Evolutionary conservation across 2,329 filamentous ascomycete genomes (phyloP).

Genomic region (Phaeomoniella chlamydospora): DNA sequence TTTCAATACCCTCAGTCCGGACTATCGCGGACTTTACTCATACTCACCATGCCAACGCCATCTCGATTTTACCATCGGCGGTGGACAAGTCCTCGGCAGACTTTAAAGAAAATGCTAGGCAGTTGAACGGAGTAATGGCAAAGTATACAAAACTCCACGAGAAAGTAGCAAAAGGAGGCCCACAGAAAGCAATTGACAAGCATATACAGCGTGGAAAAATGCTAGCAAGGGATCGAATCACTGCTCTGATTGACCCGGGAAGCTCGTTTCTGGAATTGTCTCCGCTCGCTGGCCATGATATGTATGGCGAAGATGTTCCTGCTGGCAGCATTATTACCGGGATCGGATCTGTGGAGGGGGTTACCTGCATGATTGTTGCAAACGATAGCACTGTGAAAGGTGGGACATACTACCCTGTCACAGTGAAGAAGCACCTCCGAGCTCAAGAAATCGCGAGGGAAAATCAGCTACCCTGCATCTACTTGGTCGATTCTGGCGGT

Average conservation of each 20-base stretch:
- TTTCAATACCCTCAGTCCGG: too few relatives aligned
- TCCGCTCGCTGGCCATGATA: conserved; percentile 69
- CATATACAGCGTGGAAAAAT: conserved; percentile 83
- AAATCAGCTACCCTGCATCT: conserved; percentile 74
- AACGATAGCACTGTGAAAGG: conserved; percentile 97
- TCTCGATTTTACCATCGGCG: conserved; percentile 62
- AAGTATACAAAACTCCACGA: conserved; percentile 56
- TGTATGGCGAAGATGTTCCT: conserved; percentile 83
- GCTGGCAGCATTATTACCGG: conserved; percentile 87
- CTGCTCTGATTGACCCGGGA: conserved; percentile 74
- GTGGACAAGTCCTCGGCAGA: conserved; percentile 66
- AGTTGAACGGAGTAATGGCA: conserved; percentile 61
- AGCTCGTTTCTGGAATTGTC: conserved; percentile 89
- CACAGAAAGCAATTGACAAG: conserved; percentile 72
- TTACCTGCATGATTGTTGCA: conserved; percentile 82
- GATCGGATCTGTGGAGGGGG: conserved; percentile 77
- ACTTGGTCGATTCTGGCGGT: conserved; percentile 89
- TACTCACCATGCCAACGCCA: conserved; percentile 64
- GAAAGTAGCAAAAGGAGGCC: conserved; percentile 60
- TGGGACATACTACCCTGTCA: conserved; percentile 92
- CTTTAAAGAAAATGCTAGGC: conserved; percentile 64
- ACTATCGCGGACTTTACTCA: conserved; percentile 61
- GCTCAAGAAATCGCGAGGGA: conserved; percentile 84
- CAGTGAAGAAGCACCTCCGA: conserved; percentile 90
- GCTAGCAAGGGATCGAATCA: conserved; percentile 79